Base-by-base conservation (phyloP, 1,139 yeast genomes). In the Lodderomyces beijingensis region DNA sequence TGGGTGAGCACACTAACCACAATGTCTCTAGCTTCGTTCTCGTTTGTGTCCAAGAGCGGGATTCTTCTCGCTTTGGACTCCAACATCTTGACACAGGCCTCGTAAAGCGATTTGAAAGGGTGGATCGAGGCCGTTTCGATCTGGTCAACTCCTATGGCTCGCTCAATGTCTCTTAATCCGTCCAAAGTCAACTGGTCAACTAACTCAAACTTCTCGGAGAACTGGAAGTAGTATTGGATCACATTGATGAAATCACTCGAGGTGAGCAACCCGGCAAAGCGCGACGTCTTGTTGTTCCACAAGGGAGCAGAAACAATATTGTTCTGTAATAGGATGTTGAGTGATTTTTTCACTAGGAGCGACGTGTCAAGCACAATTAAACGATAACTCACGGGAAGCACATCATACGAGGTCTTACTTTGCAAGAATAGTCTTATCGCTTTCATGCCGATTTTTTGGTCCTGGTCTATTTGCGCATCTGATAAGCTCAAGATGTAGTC, bases 1-100 rank as follows among this genome's bases (percentile, higher is more conserved):
- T 93, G 98, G 1, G 99, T 93, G 50, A 93, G 72, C 32, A 93
- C 98, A 36, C 91, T 79, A 5, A 89, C 96, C 17, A 93, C 96
- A 47, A 91, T 88, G 55, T 91, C 97, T 49, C 96, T 71, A 48
- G 85, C 86, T 1, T 95, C 86, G 48, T 83, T 88, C 50, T 88
- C 95, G 57, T 93, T 97, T 51, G 82, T 83, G 54, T 93, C 98
- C 46, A 93, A 86, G 43, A 93, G 67, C 1, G 99, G 97, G 41
- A 93, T 86, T 60, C 98, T 77, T 55, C 97, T 74, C 3, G 97
- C 95, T 47, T 85, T 82, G 28, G 94, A 78, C 44, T 81, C 82
- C 43, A 87, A 71, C 95, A 93, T 91, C 59, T 80, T 81, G 28
- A 83, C 80, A 66, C 98, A 93, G 1, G 98, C 97, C 45, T 91